A percentile compares a stretch with the other conserved stretches of the same genome.
Evolutionary conservation across 202 grass and related monocot species (phyloP).

Genomic region (Zoysia matrella): DNA sequence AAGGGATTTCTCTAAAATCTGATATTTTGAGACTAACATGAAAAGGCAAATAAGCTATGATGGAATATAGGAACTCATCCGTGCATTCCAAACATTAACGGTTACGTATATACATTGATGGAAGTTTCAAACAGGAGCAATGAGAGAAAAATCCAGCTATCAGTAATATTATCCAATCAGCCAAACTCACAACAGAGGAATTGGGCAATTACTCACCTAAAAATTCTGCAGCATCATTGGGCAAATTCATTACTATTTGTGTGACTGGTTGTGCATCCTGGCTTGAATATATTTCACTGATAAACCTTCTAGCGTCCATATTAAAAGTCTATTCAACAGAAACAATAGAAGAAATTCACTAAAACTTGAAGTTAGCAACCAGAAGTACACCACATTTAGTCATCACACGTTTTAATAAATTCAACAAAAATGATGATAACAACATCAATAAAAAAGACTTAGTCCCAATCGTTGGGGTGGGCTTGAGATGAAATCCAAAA

Average conservation of each 20-base stretch:
- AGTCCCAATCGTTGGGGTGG: background rate
- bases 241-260: constrained; percentile 98
- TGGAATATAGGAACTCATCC: background rate
- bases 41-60: background rate
- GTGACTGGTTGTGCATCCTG: constrained; percentile 64
- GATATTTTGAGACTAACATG: background rate
- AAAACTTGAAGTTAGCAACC: background rate
- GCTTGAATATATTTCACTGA: constrained; percentile 67
- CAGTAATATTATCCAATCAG: background rate
- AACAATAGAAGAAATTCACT: constrained; percentile 13
- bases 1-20: background rate
- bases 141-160: background rate
- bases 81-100: background rate
- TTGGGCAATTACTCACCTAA: constrained; percentile 56
- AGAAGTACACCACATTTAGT: background rate
- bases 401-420: background rate
- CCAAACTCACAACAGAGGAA: background rate
- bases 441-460: background rate
- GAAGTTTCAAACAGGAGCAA: constrained; percentile 11
- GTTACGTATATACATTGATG: background rate
- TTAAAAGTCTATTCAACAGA: constrained; percentile 64
- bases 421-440: background rate
- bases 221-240: constrained; percentile 81
- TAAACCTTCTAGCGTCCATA: constrained; percentile 96
- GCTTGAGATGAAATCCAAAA: background rate